Evolutionary conservation across 2,329 filamentous ascomycete genomes (phyloP).

Genomic region (Trichoderma hamatum): DNA sequence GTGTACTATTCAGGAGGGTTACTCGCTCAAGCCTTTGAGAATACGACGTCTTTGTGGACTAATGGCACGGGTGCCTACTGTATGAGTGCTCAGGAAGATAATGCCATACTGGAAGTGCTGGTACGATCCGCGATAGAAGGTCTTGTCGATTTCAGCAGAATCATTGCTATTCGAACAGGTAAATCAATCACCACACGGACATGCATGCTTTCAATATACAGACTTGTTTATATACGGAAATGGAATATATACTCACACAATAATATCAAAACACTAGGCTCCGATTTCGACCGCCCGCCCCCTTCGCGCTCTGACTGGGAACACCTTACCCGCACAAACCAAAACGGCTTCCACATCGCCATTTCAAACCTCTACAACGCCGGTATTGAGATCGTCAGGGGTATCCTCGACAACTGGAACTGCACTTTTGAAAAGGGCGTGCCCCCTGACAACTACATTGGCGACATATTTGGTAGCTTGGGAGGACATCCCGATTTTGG

Average conservation of each 20-base stretch:
- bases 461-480: slow-evolving; percentile 70
- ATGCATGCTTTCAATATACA: too few relatives aligned
- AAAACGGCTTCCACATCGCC: slow-evolving; percentile 66
- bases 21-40: slow-evolving; percentile 66
- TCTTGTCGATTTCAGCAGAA: slow-evolving; percentile 65
- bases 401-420: slow-evolving; percentile 65
- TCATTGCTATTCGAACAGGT: slow-evolving; percentile 69
- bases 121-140: slow-evolving; percentile 60
- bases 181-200: slow-evolving; percentile 29
- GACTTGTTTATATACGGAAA: not conserved
- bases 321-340: slow-evolving; percentile 62
- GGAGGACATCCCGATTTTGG: slow-evolving; percentile 69
- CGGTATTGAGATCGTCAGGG: slow-evolving; percentile 65
- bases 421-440: slow-evolving; percentile 60
- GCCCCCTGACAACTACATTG: slow-evolving; percentile 65
- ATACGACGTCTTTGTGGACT: slow-evolving; percentile 65
- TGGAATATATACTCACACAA: not conserved
- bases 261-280: slow-evolving; percentile 43
- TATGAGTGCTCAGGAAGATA: slow-evolving; percentile 74
- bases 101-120: slow-evolving; percentile 67
- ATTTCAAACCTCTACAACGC: slow-evolving; percentile 68
- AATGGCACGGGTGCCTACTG: slow-evolving; percentile 71
- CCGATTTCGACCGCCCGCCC: slow-evolving; percentile 72
- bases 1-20: slow-evolving; percentile 69
- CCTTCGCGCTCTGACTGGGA: slow-evolving; percentile 57